Evolutionary conservation across 495 filamentous ascomycete genomes (phyloP).

Genomic region (Aspergillus sparsus): DNA sequence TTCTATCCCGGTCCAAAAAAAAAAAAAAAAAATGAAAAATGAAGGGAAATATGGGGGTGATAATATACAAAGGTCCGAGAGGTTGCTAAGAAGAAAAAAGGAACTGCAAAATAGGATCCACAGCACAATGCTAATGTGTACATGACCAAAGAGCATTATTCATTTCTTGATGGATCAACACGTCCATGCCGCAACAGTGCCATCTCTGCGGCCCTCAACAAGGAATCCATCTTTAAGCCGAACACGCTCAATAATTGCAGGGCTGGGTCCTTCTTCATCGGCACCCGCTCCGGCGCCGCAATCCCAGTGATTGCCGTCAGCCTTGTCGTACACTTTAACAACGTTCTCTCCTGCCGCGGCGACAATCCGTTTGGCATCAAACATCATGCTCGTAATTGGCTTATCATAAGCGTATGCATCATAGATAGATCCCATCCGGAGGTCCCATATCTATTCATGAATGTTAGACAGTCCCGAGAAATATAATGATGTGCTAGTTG

Average conservation of each 20-base stretch:
- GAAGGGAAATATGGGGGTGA: conserved; percentile 8
- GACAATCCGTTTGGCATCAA: conserved; percentile 88
- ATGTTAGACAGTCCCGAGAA: conserved; percentile 14
- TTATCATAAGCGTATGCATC: conserved; percentile 96
- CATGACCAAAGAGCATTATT: not conserved
- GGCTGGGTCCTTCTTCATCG: conserved; percentile 59
- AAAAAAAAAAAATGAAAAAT: not conserved
- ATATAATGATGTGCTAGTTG: not conserved
- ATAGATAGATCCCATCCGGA: conserved; percentile 91
- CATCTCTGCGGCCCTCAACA: conserved; percentile 85
- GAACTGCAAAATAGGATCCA: conserved; percentile 7
- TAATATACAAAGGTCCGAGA: conserved; percentile 23
- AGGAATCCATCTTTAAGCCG: conserved; percentile 93
- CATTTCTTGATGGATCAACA: conserved; percentile 52
- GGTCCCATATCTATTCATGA: conserved; percentile 85
- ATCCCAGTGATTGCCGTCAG: conserved; percentile 94
- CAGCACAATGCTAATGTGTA: conserved; percentile 17
- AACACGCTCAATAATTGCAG: conserved; percentile 80
- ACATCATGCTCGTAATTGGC: conserved; percentile 96
- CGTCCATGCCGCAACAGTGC: conserved; percentile 88
- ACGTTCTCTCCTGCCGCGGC: conserved; percentile 88
- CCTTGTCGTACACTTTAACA: conserved; percentile 97
- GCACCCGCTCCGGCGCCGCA: conserved; percentile 79
- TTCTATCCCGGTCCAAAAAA: conserved; percentile 17
- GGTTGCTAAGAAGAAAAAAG: conserved; percentile 1